Evolutionary conservation across 2,329 filamentous ascomycete genomes (phyloP).

Genomic region (Graphium sp.): DNA sequence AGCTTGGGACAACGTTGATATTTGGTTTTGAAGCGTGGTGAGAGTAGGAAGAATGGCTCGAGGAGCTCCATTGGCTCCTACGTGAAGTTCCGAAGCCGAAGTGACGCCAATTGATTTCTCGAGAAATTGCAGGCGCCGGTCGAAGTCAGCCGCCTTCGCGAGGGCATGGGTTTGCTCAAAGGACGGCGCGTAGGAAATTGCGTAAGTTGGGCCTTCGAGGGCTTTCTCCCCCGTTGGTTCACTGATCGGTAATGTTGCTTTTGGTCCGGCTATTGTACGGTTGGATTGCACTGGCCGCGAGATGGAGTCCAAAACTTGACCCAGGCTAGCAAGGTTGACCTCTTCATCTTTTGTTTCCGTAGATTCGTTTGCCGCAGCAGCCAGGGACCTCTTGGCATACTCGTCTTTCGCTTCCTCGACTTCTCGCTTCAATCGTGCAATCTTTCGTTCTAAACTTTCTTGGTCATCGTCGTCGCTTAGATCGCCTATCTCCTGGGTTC

Average conservation of each 20-base stretch:
- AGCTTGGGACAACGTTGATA: constrained; percentile 57
- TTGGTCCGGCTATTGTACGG: constrained; percentile 6
- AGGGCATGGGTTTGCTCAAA: constrained; percentile 57
- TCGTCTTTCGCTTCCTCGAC: constrained; percentile 57
- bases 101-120: constrained; percentile 72
- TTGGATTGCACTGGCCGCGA: constrained; percentile 16
- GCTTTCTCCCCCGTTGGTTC: no score
- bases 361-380: constrained; percentile 23
- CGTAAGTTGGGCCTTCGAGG: no score
- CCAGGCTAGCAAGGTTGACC: constrained; percentile 49
- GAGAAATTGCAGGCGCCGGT: constrained; percentile 59
- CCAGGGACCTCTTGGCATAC: constrained; percentile 34
- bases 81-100: constrained; percentile 47
- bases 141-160: constrained; percentile 73
- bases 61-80: constrained; percentile 36
- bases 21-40: constrained; percentile 63
- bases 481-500: constrained; percentile 53
- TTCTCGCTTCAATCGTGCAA: constrained; percentile 70
- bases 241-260: constrained; percentile 5
- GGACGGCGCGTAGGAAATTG: constrained; percentile 43
- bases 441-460: constrained; percentile 60
- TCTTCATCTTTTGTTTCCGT: constrained; percentile 20
- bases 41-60: constrained; percentile 69
- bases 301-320: constrained; percentile 55
- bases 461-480: constrained; percentile 61